These are phyloP conservation scores for Parafenestella ontariensis DNA, from an alignment of 2,329 filamentous ascomycete species.

Conservation along the genomic window DNA sequence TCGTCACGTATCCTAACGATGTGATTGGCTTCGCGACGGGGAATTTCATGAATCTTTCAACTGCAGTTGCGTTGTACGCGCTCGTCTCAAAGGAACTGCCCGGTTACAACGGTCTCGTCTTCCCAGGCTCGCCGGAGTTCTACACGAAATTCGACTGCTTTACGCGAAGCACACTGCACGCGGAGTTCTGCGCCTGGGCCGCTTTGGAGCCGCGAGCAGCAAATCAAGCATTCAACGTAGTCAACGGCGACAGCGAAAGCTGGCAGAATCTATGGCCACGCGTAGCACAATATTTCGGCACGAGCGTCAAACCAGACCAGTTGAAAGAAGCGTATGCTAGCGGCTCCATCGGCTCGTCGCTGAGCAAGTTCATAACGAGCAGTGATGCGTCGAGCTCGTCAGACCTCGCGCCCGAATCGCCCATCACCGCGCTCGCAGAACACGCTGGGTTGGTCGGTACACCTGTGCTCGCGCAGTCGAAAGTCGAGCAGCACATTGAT, in stretches of 20 bases:
- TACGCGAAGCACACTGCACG: constrained; percentile 34
- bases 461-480: constrained; percentile 17
- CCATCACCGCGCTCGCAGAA: constrained; percentile 29
- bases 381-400: background rate
- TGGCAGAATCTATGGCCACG: constrained; percentile 55
- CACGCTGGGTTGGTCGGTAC: constrained; percentile 16
- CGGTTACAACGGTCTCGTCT: constrained; percentile 17
- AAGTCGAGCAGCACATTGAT: constrained; percentile 51
- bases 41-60: constrained; percentile 48
- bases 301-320: constrained; percentile 40
- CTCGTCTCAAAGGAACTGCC: constrained; percentile 34
- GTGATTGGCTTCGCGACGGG: constrained; percentile 53
- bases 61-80: constrained; percentile 38
- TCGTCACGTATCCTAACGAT: constrained; percentile 55
- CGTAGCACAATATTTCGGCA: constrained; percentile 47
- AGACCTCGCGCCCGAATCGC: constrained; percentile 24
- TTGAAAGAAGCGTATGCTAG: constrained; percentile 14
- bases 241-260: constrained; percentile 52
- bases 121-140: constrained; percentile 37
- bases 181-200: constrained; percentile 42
- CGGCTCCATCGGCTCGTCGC: too few relatives aligned
- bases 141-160: constrained; percentile 42
- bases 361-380: background rate
- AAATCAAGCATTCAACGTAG: constrained; percentile 54
- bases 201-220: constrained; percentile 41